These are phyloP conservation scores for Plasmodium vivax DNA, from an alignment of 169 alveolate species.

Conservation along the genomic window DNA sequence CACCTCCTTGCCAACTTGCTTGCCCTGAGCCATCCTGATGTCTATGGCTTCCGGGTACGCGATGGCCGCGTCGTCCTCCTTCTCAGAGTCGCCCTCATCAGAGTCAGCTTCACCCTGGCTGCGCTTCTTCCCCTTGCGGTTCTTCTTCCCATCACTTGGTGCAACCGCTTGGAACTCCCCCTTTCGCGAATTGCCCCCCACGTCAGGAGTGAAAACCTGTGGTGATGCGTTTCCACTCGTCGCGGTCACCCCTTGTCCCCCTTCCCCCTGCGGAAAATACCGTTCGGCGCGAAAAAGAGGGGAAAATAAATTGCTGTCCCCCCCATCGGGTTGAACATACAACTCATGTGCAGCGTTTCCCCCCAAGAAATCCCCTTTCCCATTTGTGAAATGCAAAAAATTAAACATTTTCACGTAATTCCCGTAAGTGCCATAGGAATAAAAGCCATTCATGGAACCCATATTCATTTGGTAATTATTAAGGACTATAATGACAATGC, in stretches of 20 bases:
- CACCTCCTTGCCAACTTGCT: not conserved
- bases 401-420: slow-evolving; percentile 4
- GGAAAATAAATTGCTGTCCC: not conserved
- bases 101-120: not conserved
- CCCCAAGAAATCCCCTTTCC: not conserved
- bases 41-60: not conserved
- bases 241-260: not conserved
- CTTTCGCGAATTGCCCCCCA: not conserved
- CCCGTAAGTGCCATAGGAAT: slow-evolving; percentile 39
- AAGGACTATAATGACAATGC: slow-evolving; percentile 45
- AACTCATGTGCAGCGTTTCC: not conserved
- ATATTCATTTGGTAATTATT: slow-evolving; percentile 66
- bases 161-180: not conserved
- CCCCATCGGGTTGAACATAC: not conserved
- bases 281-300: not conserved
- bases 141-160: not conserved
- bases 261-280: not conserved
- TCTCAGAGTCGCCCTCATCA: not conserved
- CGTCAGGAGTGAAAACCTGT: not conserved
- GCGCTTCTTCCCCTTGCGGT: not conserved
- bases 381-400: not conserved
- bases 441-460: slow-evolving; percentile 48
- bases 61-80: not conserved
- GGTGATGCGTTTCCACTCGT: not conserved
- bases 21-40: not conserved